Evolutionary conservation across 257 asterid genomes (phyloP).

Genomic region (Avicennia marina): DNA sequence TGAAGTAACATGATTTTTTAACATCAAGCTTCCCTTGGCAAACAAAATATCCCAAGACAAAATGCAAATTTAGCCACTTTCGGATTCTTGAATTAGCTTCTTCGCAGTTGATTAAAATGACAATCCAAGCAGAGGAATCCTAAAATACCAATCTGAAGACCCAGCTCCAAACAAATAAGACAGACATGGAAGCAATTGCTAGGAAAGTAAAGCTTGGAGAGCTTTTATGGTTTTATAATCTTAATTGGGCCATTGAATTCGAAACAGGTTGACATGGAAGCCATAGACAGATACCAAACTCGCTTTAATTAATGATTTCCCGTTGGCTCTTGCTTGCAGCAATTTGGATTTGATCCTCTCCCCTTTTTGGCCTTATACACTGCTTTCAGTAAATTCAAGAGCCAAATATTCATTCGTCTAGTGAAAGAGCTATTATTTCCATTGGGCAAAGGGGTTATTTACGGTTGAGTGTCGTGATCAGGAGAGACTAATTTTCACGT

Average conservation of each 20-base stretch:
- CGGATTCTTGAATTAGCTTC: slow-evolving; percentile 19
- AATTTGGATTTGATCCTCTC: slow-evolving; percentile 12
- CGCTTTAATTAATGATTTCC: slow-evolving; percentile 5
- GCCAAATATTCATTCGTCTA: not conserved
- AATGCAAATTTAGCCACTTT: slow-evolving; percentile 27
- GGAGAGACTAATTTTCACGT: no score
- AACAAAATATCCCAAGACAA: slow-evolving; percentile 47
- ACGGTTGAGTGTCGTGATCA: no score
- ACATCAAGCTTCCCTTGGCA: no score
- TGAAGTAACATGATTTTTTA: no score
- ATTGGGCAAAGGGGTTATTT: not conserved
- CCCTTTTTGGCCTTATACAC: not conserved
- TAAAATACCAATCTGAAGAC: slow-evolving; percentile 39
- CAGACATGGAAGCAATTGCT: not conserved
- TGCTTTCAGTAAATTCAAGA: not conserved
- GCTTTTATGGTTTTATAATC: not conserved
- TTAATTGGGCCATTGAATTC: slow-evolving; percentile 32
- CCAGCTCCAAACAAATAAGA: not conserved
- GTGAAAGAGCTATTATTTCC: not conserved
- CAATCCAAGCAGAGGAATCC: slow-evolving; percentile 40
- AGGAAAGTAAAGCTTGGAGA: not conserved
- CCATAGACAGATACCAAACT: slow-evolving; percentile 29
- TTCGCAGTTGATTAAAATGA: slow-evolving; percentile 25
- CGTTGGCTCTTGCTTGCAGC: slow-evolving; percentile 9
- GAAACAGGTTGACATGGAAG: slow-evolving; percentile 34